phyloP scores from a whole-genome alignment of 805 yeast genomes.

The Ogataea paradorogensis region DNA sequence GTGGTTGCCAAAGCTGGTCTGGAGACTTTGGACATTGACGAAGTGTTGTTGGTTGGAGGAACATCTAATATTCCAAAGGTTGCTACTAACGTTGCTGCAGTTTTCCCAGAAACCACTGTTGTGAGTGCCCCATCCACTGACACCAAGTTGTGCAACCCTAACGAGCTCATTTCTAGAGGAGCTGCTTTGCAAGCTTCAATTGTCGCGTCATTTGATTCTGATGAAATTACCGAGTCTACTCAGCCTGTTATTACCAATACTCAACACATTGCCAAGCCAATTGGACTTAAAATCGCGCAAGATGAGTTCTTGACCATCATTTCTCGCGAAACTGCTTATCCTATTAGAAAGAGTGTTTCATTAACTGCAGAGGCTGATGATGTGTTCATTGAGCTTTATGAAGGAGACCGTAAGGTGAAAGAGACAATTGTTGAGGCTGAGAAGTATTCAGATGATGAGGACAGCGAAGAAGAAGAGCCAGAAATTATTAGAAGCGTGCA shows the following conservation, averaged over 20 bases:
- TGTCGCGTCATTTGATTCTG: slow-evolving; percentile 76
- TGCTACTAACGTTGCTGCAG: slow-evolving; percentile 63
- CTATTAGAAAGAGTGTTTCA: slow-evolving; percentile 73
- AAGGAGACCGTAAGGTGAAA: slow-evolving; percentile 80
- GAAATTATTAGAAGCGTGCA: slow-evolving; percentile 76
- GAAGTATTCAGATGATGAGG: slow-evolving; percentile 51
- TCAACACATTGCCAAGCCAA: slow-evolving; percentile 77
- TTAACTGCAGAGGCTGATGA: slow-evolving; percentile 62
- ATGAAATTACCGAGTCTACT: slow-evolving; percentile 73
- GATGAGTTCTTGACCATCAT: slow-evolving; percentile 71
- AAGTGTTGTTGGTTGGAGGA: slow-evolving; percentile 91
- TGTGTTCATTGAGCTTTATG: slow-evolving; percentile 70
- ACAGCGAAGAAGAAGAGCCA: slow-evolving; percentile 80
- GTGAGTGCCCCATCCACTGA: slow-evolving; percentile 76
- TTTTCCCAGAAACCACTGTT: slow-evolving; percentile 79
- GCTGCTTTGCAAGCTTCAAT: slow-evolving; percentile 95
- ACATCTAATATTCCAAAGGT: slow-evolving; percentile 89
- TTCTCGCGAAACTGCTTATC: slow-evolving; percentile 83
- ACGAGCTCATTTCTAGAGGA: slow-evolving; percentile 88
- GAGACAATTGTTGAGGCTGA: slow-evolving; percentile 76
- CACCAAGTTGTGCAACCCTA: slow-evolving; percentile 78
- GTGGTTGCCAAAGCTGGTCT: slow-evolving; percentile 79
- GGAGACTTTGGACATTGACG: slow-evolving; percentile 83
- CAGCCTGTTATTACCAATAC: slow-evolving; percentile 85
- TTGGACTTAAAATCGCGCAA: slow-evolving; percentile 76